A percentile compares a stretch with the other conserved stretches of the same genome.
Conservation (phyloP, 768 basidiomycete genomes). For the Termitomyces eurrhizus region DNA sequence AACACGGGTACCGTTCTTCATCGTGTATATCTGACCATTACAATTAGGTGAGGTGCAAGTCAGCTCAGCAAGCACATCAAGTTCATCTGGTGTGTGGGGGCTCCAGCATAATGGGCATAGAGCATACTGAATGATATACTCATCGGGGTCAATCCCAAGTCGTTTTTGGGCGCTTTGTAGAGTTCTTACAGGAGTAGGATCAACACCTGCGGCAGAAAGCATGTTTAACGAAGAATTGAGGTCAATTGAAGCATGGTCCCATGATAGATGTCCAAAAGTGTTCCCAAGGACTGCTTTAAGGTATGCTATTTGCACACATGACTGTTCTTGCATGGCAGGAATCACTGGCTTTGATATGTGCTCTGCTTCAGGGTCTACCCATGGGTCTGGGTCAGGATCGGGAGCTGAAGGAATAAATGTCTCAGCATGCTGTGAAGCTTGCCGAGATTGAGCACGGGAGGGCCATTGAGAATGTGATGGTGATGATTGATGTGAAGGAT, state of each 20-base stretch:
- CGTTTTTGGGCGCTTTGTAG: neutral
- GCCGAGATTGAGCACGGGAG: slow-evolving; percentile 30
- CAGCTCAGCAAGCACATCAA: too few species aligned
- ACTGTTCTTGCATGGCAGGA: too few species aligned
- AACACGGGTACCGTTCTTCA: neutral
- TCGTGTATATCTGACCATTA: neutral
- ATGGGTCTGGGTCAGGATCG: too few species aligned
- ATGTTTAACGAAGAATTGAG: neutral
- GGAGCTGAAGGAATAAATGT: too few species aligned
- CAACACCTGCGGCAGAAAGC: neutral
- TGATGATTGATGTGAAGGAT: too few species aligned
- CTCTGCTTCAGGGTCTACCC: too few species aligned
- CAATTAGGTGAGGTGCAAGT: neutral
- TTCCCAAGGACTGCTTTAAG: too few species aligned
- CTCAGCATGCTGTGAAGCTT: slow-evolving; percentile 40
- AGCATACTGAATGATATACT: neutral
- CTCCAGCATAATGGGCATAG: neutral
- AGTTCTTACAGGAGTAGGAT: neutral
- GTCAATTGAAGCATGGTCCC: too few species aligned
- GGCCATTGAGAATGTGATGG: neutral
- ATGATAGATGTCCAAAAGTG: too few species aligned
- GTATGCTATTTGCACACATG: too few species aligned
- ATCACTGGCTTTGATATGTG: too few species aligned
- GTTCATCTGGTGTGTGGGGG: too few species aligned
- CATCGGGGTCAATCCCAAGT: neutral